phyloP scores from a whole-genome alignment of 1,139 yeast genomes.

The Magnusiomyces magnusii region DNA sequence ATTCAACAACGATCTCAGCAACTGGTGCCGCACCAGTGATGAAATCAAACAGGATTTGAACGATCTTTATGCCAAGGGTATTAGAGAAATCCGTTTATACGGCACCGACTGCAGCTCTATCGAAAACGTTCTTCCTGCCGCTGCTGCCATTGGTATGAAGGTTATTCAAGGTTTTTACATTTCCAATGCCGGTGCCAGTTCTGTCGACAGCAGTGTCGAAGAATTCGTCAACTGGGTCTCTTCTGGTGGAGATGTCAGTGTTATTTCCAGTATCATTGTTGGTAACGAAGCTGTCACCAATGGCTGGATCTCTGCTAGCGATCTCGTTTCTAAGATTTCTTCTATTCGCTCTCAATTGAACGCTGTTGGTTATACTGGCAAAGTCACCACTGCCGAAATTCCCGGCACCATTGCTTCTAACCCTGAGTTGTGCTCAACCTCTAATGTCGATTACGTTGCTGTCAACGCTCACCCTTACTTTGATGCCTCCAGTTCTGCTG shows the following conservation, averaged over 20 bases:
- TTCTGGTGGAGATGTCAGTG: constrained; percentile 47
- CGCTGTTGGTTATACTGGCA: constrained; percentile 70
- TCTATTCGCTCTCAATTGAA: constrained; percentile 51
- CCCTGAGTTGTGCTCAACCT: constrained; percentile 52
- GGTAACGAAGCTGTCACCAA: constrained; percentile 82
- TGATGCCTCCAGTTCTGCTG: constrained; percentile 52
- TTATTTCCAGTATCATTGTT: constrained; percentile 65
- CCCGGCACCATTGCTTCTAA: constrained; percentile 60
- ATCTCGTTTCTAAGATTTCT: constrained; percentile 54
- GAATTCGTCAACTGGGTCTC: constrained; percentile 44
- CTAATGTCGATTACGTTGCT: constrained; percentile 65
- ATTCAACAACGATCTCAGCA: constrained; percentile 52
- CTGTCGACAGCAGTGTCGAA: constrained; percentile 54
- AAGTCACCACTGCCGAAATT: constrained; percentile 79
- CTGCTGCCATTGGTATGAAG: constrained; percentile 51
- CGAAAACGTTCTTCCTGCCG: constrained; percentile 55
- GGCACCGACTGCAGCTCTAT: constrained; percentile 80
- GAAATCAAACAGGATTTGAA: constrained; percentile 54
- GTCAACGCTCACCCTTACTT: constrained; percentile 85
- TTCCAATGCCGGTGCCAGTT: constrained; percentile 49
- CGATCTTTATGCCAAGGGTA: constrained; percentile 52
- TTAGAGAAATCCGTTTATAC: constrained; percentile 60
- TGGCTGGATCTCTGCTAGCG: constrained; percentile 49
- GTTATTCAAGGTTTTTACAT: constrained; percentile 91
- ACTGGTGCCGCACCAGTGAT: constrained; percentile 53